Percentiles rank a stretch among this genome's conserved stretches.
These are phyloP conservation scores for Zalerion maritima DNA, from an alignment of 495 filamentous ascomycete genomes.

Conservation along the genomic window DNA sequence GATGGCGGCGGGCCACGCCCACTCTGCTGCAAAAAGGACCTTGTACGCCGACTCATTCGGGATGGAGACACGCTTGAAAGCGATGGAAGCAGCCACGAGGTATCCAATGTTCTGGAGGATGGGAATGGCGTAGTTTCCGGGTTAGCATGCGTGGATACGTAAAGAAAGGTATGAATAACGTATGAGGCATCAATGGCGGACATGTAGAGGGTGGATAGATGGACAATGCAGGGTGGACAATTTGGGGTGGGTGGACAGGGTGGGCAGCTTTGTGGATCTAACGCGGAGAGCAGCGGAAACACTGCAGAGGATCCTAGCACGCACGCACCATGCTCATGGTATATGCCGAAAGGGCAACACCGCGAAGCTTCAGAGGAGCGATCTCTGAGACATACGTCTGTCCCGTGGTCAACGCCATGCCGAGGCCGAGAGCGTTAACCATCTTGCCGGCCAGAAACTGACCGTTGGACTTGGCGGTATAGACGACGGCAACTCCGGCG, in stretches of 20 bases:
- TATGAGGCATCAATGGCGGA: too few species aligned
- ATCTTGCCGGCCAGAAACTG: conserved; percentile 18
- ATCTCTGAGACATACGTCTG: conserved; percentile 19
- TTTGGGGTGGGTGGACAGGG: too few species aligned
- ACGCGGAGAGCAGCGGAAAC: too few species aligned
- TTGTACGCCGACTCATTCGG: conserved; percentile 4
- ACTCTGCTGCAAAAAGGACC: conserved; percentile 6
- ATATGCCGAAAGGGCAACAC: conserved; percentile 11
- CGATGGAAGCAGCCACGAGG: conserved; percentile 4
- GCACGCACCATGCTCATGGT: conserved; percentile 13
- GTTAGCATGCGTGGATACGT: too few species aligned
- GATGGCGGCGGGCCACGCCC: conserved; percentile 4
- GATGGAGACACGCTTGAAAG: conserved; percentile 4
- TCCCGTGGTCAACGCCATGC: conserved; percentile 10
- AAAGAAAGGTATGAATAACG: too few species aligned
- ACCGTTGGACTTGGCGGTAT: conserved; percentile 7
- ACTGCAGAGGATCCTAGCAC: too few species aligned
- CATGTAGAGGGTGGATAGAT: too few species aligned
- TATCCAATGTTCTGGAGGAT: conserved; percentile 4
- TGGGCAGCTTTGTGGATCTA: too few species aligned
- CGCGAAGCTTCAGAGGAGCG: conserved; percentile 11
- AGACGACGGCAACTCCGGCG: conserved; percentile 13
- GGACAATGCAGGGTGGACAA: too few species aligned
- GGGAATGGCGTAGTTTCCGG: too few species aligned
- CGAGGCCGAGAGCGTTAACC: conserved; percentile 10